Percentiles rank a stretch among this genome's conserved stretches.
Conservation (phyloP, 768 basidiomycete genomes). For the Tylopilus intermedius region DNA sequence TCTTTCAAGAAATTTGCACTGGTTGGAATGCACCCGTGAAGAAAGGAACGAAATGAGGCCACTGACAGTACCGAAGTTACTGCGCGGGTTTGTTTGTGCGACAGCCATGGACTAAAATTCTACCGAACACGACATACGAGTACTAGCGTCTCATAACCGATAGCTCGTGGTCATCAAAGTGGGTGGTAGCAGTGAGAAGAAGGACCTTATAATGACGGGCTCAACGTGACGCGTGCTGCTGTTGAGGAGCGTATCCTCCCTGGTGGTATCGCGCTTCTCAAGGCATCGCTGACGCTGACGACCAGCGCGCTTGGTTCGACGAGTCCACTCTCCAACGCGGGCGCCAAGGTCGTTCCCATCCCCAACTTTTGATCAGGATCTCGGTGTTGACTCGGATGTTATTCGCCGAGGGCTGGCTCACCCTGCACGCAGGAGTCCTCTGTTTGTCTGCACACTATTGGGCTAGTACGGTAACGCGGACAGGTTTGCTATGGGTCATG, state of each 20-base stretch:
- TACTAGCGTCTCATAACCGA: no score
- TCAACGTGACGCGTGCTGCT: constrained; percentile 96
- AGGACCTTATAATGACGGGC: constrained; percentile 89
- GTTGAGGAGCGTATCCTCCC: constrained; percentile 98
- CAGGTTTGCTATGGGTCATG: no score
- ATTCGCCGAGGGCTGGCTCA: constrained; percentile 42
- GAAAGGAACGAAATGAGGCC: no score
- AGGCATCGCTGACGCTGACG: constrained; percentile 68
- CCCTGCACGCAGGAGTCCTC: neutral
- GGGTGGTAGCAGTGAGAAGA: constrained; percentile 94
- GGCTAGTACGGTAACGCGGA: no score
- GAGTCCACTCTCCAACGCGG: constrained; percentile 44
- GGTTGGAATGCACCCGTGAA: no score
- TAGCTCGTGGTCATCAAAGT: constrained; percentile 97
- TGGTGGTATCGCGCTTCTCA: constrained; percentile 89
- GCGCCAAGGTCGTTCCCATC: constrained; percentile 66
- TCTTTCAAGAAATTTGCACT: no score
- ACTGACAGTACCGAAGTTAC: no score
- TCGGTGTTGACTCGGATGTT: constrained; percentile 91
- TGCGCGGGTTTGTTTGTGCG: no score
- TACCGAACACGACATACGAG: no score
- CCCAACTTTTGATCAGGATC: constrained; percentile 96
- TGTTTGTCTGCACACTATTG: no score
- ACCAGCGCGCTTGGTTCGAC: constrained; percentile 47
- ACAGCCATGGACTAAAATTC: no score